A percentile compares a stretch with the other conserved stretches of the same genome.
phyloP scores from a whole-genome alignment of 805 yeast genomes.

The Candida anglica region DNA sequence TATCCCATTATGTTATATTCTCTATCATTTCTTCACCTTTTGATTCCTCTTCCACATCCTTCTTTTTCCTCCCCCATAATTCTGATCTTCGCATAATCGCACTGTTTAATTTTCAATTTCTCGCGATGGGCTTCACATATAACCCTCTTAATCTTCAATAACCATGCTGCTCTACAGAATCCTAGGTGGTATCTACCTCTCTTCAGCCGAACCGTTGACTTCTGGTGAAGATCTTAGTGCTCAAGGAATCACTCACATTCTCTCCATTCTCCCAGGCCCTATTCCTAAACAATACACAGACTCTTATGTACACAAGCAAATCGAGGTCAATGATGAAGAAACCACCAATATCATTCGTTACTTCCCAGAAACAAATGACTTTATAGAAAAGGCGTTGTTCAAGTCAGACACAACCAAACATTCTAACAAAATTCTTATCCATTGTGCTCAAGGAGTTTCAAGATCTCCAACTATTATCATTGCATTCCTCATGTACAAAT shows the following conservation, averaged over 20 bases:
- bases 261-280: slow-evolving; percentile 65
- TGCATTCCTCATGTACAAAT: slow-evolving; percentile 48
- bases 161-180: slow-evolving; percentile 45
- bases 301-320: slow-evolving; percentile 50
- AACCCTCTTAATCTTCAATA: too few species aligned
- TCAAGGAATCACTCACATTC: slow-evolving; percentile 62
- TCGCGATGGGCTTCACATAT: too few species aligned
- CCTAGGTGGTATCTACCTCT: slow-evolving; percentile 76
- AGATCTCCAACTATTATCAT: slow-evolving; percentile 44
- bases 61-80: too few species aligned
- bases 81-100: too few species aligned
- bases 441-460: slow-evolving; percentile 52
- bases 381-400: slow-evolving; percentile 63
- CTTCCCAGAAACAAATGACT: slow-evolving; percentile 58
- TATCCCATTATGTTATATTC: too few species aligned
- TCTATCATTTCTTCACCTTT: too few species aligned
- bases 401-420: neutral
- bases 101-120: too few species aligned
- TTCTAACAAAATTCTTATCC: slow-evolving; percentile 31
- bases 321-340: slow-evolving; percentile 71
- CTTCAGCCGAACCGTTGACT: slow-evolving; percentile 65
- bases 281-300: slow-evolving; percentile 49
- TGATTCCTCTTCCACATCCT: too few species aligned
- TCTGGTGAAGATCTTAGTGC: slow-evolving; percentile 49
- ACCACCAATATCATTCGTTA: slow-evolving; percentile 60